Base-by-base conservation (phyloP, 805 yeast genomes). In the Ogataea allantospora region DNA sequence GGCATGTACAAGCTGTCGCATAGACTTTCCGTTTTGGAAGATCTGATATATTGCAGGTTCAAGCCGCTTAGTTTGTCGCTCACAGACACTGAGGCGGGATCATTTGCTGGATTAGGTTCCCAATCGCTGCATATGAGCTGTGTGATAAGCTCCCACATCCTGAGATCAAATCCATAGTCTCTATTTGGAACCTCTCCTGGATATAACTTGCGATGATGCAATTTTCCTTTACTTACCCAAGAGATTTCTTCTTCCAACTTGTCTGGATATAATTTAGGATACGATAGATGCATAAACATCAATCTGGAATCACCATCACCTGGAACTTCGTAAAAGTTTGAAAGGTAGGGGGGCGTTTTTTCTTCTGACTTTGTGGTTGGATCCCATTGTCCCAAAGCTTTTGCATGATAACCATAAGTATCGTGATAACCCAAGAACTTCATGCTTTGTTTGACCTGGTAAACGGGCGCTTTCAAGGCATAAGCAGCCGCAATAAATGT, bases 401-500 rank as follows among this genome's bases (percentile, higher is more conserved):
- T 51, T 40, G 72, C 62, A 53, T 60, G 57, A 52, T 55, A 62
- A 0, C 51, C 51, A 5, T 43, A 54, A 16, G 57, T 50, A 7
- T 65, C 66, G 27, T 61, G 57, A 42, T 72, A 63, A 35, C 84
- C 80, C 40, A 78, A 50, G 13, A 81, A 82, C 28, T 67, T 60
- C 48, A 78, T 65, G 43, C 64, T 64, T 46, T 68, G 73, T 32
- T 71, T 65, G 7, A 78, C 81, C 57, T 81, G 88, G 40, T 58
- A 55, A 11, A 47, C 47, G 1, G 54, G 52, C 27, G 42, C 30
- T 2, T 37, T 25, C 4, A 54, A 30, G 3, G 58, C 78, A 44
- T 66, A 68, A 0, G 88, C 87, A 2, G 86, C 88, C 7, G 83
- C 79, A 17, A 79, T 71, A 44, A 79, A 82, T 0, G 89, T 81